These are phyloP conservation scores for Cutaneotrichosporon mucoides DNA, from an alignment of 1,284 basidiomycete genomes.

Conservation along the genomic window DNA sequence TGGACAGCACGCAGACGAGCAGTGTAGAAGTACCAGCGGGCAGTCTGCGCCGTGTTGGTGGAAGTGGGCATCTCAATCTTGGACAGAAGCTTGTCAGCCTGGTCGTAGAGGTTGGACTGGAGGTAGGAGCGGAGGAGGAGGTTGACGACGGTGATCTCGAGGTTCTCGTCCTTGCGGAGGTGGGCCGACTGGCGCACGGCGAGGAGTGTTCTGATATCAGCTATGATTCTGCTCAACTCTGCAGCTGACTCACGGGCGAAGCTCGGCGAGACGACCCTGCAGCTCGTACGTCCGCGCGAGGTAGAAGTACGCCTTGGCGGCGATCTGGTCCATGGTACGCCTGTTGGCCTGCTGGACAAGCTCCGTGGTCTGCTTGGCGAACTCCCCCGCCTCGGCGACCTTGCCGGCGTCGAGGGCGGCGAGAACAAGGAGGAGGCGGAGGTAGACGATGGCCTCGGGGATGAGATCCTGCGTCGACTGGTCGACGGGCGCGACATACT, in stretches of 20 bases:
- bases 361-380: constrained; percentile 70
- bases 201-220: constrained; percentile 64
- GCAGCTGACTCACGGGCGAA: constrained; percentile 65
- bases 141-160: constrained; percentile 83
- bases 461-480: constrained; percentile 52
- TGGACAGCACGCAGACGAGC: constrained; percentile 91
- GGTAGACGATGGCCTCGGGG: constrained; percentile 85
- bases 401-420: constrained; percentile 60
- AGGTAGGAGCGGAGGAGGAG: constrained; percentile 90
- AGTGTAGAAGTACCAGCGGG: constrained; percentile 87
- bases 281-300: constrained; percentile 83
- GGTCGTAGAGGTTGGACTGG: constrained; percentile 85
- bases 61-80: constrained; percentile 88
- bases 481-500: constrained; percentile 35
- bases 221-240: neutral
- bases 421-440: constrained; percentile 80
- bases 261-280: constrained; percentile 60
- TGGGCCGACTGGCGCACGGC: constrained; percentile 57
- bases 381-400: constrained; percentile 51
- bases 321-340: constrained; percentile 87
- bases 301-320: constrained; percentile 72
- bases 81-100: constrained; percentile 93
- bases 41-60: constrained; percentile 83
- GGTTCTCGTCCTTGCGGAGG: constrained; percentile 42
- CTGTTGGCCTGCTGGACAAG: constrained; percentile 78